Evolutionary conservation across 257 asterid genomes (phyloP).

Genomic region (Solanum medicagineum): DNA sequence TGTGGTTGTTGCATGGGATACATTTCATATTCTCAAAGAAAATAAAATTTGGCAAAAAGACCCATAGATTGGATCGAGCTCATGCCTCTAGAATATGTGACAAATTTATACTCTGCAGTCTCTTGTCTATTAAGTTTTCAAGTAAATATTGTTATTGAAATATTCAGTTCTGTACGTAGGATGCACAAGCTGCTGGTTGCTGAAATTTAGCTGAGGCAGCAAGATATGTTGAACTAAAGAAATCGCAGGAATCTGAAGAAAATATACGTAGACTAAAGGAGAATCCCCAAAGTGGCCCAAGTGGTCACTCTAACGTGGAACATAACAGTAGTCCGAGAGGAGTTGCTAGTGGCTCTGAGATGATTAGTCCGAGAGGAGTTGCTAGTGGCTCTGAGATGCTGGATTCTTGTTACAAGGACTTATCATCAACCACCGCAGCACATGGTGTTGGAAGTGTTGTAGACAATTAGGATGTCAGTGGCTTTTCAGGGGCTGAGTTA

Average conservation of each 20-base stretch:
- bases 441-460: constrained; percentile 19
- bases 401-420: constrained; percentile 36
- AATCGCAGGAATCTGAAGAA: constrained; percentile 50
- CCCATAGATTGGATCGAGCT: neutral
- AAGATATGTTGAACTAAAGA: constrained; percentile 63
- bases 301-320: constrained; percentile 58
- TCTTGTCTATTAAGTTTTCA: neutral
- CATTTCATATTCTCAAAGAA: neutral
- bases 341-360: constrained; percentile 31
- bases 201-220: constrained; percentile 67
- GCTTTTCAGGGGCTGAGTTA: constrained; percentile 58
- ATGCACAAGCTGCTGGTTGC: constrained; percentile 87
- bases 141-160: neutral
- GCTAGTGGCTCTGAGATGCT: too few relatives aligned
- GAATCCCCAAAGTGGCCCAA: constrained; percentile 36
- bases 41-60: neutral
- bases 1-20: neutral
- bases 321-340: constrained; percentile 38
- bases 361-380: neutral
- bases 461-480: constrained; percentile 63
- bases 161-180: constrained; percentile 31
- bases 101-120: neutral
- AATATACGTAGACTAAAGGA: constrained; percentile 45
- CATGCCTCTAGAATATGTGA: neutral
- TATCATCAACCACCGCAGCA: constrained; percentile 22